phyloP scores from a whole-genome alignment of 2,329 filamentous ascomycete genomes.

The Podosphaera leucotricha region DNA sequence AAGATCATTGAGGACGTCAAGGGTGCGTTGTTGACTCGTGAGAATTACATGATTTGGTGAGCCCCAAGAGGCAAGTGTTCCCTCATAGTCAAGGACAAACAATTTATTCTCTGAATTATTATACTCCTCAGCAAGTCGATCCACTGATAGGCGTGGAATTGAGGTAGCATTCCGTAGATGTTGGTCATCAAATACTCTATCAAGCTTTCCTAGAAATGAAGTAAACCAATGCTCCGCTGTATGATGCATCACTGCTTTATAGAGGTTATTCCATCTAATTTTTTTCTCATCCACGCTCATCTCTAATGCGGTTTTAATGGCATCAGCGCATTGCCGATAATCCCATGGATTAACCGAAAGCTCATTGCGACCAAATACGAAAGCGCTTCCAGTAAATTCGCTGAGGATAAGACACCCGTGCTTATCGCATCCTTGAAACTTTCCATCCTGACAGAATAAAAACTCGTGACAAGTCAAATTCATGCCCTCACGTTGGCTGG shows the following conservation, averaged over 20 bases:
- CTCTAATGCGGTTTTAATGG: conserved; percentile 62
- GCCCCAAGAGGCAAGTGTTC: conserved; percentile 71
- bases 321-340: conserved; percentile 66
- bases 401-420: conserved; percentile 77
- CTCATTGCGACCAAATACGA: conserved; percentile 58
- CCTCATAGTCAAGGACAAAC: conserved; percentile 85
- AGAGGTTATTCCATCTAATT: conserved; percentile 48
- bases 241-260: conserved; percentile 51
- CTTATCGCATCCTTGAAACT: conserved; percentile 43
- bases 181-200: conserved; percentile 62
- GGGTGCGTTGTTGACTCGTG: conserved; percentile 58
- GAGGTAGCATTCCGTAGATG: conserved; percentile 64
- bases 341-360: conserved; percentile 90
- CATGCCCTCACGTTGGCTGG: conserved; percentile 90
- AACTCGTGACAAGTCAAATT: conserved; percentile 91
- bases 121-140: conserved; percentile 41
- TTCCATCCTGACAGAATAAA: conserved; percentile 76
- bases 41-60: conserved; percentile 66
- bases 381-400: conserved; percentile 83
- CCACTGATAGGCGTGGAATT: conserved; percentile 61
- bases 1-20: conserved; percentile 63
- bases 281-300: conserved; percentile 56
- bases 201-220: conserved; percentile 47
- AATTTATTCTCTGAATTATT: conserved; percentile 40
- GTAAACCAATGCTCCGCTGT: conserved; percentile 72